Conservation (phyloP, 441 rosid genomes). For the Arabidopsis lyrata region DNA sequence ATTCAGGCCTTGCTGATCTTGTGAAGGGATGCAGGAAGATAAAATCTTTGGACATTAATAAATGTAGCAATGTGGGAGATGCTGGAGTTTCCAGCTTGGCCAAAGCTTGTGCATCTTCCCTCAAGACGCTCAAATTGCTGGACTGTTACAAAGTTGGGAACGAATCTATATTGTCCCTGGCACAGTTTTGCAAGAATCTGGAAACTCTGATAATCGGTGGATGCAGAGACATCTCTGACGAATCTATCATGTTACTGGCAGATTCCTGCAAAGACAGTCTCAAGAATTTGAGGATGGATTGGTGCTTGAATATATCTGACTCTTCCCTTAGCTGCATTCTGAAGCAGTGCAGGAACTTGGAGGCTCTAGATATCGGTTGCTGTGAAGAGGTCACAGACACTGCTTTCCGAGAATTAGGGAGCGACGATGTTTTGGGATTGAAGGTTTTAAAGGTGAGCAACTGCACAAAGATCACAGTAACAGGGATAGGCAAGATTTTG, state of each 20-base stretch:
- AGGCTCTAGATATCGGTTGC: constrained; percentile 91
- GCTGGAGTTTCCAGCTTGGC: constrained; percentile 72
- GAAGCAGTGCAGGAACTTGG: constrained; percentile 70
- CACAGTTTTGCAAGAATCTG: constrained; percentile 68
- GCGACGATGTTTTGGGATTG: constrained; percentile 52
- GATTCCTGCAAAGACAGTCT: constrained; percentile 67
- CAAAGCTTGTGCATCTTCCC: constrained; percentile 64
- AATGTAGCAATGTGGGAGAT: constrained; percentile 83
- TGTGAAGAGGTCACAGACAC: constrained; percentile 84
- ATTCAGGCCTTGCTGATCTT: constrained; percentile 69
- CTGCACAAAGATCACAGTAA: constrained; percentile 74
- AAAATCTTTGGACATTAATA: constrained; percentile 68
- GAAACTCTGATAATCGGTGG: constrained; percentile 89
- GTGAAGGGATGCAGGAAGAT: constrained; percentile 73
- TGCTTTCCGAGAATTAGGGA: constrained; percentile 60
- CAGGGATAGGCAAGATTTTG: constrained; percentile 73
- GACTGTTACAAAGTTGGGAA: constrained; percentile 85
- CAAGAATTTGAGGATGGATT: constrained; percentile 89
- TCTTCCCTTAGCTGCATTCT: constrained; percentile 69
- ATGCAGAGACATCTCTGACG: constrained; percentile 72
- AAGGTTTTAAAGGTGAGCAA: constrained; percentile 79
- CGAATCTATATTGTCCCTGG: constrained; percentile 64
- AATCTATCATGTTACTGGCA: constrained; percentile 66
- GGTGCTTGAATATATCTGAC: constrained; percentile 87
- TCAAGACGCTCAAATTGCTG: constrained; percentile 77